Base-by-base conservation (phyloP, 164 flowering plant species). In the Sedum album region DNA sequence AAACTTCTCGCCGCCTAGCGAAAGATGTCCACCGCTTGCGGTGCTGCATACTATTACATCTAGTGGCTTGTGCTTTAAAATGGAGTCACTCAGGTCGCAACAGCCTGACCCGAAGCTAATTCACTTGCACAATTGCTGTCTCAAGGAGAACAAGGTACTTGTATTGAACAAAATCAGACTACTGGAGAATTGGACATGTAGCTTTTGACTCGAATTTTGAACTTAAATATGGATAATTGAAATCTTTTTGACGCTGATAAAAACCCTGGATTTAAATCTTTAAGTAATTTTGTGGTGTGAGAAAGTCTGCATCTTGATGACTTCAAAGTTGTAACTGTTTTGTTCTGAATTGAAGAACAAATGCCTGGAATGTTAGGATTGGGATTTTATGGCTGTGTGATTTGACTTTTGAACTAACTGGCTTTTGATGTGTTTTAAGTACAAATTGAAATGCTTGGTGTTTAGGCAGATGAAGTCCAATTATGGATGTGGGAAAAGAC, bases 1-100 rank as follows among this genome's bases (percentile, higher is more conserved):
- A 5, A 79, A 87, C 71, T 82, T 82, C 65, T 86, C 98, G 35
- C 84, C 77, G 67, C 78, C 92, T 4, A 93, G 99, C 75, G 99
- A 92, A 82, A 89, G 99, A 70, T 95, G 98, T 70, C 86, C 97
- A 31, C 99, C 99, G 31, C 85, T 95, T 25, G 91, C 99, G 23
- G 99, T 95, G 60, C 95, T 95, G 66, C 91, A 86, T 74, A 90
- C 95, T 26, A 81, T 92, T 60, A 70, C 88, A 8, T 68, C 86
- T 28, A 35, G 68, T 69, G 96, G 96, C 18, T 65, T 87, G 72
- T 80, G 88, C 91, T 87, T 91, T 89, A 95, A 90, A 84, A 79
- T 95, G 96, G 92, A 92, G 82, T 77, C 83, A 67, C 68, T 74
- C 41, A 77, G 61, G 73, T 63, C 81, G 5, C 77, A 64, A 39